Percentiles rank a stretch among this genome's conserved stretches.
Evolutionary conservation across 345 rosid species (phyloP).

Genomic region (Rhodamnia rubescens): DNA sequence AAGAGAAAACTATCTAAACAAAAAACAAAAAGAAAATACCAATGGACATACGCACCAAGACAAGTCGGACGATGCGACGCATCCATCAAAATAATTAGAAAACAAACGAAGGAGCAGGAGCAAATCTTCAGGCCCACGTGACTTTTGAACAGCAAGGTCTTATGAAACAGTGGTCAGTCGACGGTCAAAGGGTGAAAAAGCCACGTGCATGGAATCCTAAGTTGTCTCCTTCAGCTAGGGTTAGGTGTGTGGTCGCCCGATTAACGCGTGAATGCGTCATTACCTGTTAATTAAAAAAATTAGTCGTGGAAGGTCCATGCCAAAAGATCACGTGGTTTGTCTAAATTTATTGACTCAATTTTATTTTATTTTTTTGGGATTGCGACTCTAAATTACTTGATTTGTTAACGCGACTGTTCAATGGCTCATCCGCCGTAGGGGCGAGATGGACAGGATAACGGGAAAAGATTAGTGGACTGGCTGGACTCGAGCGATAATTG

Average conservation of each 20-base stretch:
- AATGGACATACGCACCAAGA: background rate
- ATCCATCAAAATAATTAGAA: too few species aligned
- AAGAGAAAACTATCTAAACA: background rate
- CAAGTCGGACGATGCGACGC: background rate
- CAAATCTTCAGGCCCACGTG: background rate
- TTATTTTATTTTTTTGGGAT: background rate
- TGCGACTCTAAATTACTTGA: background rate
- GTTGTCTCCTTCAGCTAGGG: background rate
- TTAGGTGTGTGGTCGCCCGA: background rate
- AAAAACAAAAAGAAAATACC: too few species aligned
- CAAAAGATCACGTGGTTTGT: background rate
- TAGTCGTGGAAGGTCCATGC: background rate
- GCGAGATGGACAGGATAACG: background rate
- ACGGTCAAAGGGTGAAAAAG: background rate
- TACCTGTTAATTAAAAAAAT: background rate
- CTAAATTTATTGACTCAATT: background rate
- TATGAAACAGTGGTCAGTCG: background rate
- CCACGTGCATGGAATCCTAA: background rate
- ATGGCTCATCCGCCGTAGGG: rapidly evolving
- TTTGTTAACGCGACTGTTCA: background rate
- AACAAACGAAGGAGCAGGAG: background rate
- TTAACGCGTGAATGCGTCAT: background rate
- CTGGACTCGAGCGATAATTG: background rate
- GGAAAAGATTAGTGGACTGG: background rate
- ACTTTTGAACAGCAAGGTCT: too few species aligned